A percentile compares a stretch with the other conserved stretches of the same genome.
These are phyloP conservation scores for Omphalotus olearius DNA, from an alignment of 1,284 basidiomycete genomes.

Conservation along the genomic window DNA sequence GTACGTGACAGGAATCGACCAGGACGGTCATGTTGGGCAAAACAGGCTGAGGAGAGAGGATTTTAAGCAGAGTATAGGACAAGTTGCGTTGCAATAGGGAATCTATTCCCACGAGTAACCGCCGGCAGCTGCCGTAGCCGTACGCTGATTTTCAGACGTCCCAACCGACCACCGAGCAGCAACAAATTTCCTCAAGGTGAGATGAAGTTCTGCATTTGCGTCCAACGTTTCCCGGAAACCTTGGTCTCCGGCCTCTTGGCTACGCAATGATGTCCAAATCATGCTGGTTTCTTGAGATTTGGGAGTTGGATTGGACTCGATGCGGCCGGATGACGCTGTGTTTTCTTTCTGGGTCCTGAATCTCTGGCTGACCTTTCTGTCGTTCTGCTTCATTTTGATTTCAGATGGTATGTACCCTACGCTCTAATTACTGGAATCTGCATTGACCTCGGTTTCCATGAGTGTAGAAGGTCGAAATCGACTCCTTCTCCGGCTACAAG, in stretches of 20 bases:
- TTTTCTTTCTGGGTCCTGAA: conserved; percentile 6
- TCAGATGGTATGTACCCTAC: conserved; percentile 45
- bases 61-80: too few species aligned
- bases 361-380: conserved; percentile 15
- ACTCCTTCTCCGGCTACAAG: conserved; percentile 92
- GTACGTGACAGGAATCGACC: too few species aligned
- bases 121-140: too few species aligned
- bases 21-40: too few species aligned
- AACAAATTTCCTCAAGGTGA: too few species aligned
- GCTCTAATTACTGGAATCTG: neutral
- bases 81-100: too few species aligned
- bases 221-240: conserved; percentile 8
- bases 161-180: too few species aligned
- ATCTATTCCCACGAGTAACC: too few species aligned
- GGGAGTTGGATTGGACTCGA: conserved; percentile 38
- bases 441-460: conserved; percentile 22
- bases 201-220: too few species aligned
- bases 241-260: conserved; percentile 16
- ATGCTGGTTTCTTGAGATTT: conserved; percentile 18
- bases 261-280: conserved; percentile 21
- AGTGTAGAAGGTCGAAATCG: conserved; percentile 93
- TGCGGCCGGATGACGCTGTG: conserved; percentile 37
- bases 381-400: conserved; percentile 3
- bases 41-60: too few species aligned
- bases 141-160: too few species aligned